phyloP scores from a whole-genome alignment of 371 early-diverging fungal genomes.

The Polyrhizophydium stewartii region DNA sequence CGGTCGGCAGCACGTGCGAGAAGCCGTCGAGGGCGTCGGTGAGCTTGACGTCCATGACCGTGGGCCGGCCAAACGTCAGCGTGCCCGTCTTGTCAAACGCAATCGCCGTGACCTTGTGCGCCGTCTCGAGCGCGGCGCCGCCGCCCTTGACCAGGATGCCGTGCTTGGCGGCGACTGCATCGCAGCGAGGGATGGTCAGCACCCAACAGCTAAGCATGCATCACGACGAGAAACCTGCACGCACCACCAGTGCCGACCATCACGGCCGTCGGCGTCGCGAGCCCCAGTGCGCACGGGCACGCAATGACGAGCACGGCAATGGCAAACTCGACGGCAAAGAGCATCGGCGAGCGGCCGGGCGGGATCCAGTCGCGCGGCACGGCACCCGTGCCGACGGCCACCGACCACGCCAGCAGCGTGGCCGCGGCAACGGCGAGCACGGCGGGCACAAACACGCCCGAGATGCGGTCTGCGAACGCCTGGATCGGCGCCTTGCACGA shows the following conservation, averaged over 20 bases:
- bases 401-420: conserved; percentile 77
- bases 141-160: conserved; percentile 87
- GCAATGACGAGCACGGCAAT: conserved; percentile 95
- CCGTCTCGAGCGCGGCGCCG: conserved; percentile 60
- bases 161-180: conserved; percentile 74
- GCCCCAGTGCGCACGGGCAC: conserved; percentile 95
- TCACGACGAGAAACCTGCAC: conserved; percentile 5
- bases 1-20: conserved; percentile 12
- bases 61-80: conserved; percentile 76
- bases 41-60: conserved; percentile 48
- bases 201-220: too few relatives aligned
- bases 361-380: conserved; percentile 9
- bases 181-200: too few relatives aligned
- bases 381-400: conserved; percentile 36
- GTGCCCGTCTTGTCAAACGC: conserved; percentile 98
- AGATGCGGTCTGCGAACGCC: conserved; percentile 72
- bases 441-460: conserved; percentile 84
- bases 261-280: conserved; percentile 95
- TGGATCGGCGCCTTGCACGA: conserved; percentile 80
- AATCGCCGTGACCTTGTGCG: conserved; percentile 69
- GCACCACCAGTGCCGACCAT: conserved; percentile 93
- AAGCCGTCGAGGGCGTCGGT: not conserved
- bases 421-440: conserved; percentile 66
- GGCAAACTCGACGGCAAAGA: conserved; percentile 79
- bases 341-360: conserved; percentile 54